Conservation (phyloP, 306 rosid species). For the Cucurbita argyrosperma region DNA sequence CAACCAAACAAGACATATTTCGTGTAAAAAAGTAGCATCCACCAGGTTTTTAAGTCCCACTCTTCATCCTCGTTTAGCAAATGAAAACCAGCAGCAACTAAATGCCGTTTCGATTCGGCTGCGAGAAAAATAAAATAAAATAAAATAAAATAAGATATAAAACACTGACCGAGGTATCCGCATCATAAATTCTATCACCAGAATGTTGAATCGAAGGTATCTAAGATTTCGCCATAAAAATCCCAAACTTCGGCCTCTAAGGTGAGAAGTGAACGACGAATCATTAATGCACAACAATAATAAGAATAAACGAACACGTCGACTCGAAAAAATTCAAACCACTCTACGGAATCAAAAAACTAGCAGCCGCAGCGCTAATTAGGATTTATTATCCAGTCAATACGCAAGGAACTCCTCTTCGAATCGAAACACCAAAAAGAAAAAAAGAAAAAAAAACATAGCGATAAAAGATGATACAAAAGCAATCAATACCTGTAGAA, state of each 20-base stretch:
- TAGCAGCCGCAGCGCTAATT: background rate
- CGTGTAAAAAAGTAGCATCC: slow-evolving; percentile 89
- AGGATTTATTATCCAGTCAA: background rate
- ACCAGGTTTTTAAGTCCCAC: slow-evolving; percentile 84
- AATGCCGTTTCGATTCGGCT: slow-evolving; percentile 81
- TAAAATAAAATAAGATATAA: background rate
- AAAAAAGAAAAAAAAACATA: background rate
- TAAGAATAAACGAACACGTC: background rate
- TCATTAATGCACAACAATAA: background rate
- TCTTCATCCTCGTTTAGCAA: slow-evolving; percentile 62
- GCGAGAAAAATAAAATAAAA: background rate
- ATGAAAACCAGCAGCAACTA: slow-evolving; percentile 68
- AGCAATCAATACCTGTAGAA: slow-evolving; percentile 50
- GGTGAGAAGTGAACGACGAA: background rate
- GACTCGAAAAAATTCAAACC: background rate
- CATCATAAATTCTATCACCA: background rate
- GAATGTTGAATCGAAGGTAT: background rate
- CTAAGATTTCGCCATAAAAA: background rate
- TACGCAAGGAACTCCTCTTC: background rate
- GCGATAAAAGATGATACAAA: background rate
- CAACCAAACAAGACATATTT: slow-evolving; percentile 85
- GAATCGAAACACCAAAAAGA: background rate
- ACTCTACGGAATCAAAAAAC: background rate
- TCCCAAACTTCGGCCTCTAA: background rate
- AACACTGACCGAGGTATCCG: background rate